Percentiles rank a stretch among this genome's conserved stretches.
phyloP scores from a whole-genome alignment of 768 basidiomycete genomes.

The Ramaria rubella region DNA sequence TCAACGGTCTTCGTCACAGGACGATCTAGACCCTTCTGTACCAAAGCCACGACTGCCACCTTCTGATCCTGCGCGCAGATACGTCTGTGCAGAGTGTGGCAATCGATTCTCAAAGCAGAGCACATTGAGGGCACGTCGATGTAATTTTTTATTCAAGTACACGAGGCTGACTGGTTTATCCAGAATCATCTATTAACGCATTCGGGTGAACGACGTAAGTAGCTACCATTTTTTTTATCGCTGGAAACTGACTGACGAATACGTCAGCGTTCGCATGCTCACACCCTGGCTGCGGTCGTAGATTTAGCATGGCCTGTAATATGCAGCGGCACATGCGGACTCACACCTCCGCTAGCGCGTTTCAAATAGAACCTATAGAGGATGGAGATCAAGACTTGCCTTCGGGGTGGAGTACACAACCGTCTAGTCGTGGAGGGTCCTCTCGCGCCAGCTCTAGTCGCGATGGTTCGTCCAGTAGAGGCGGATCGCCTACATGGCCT shows the following conservation, averaged over 20 bases:
- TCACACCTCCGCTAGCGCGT: conserved; percentile 30
- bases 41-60: conserved; percentile 9
- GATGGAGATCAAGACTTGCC: background rate
- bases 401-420: background rate
- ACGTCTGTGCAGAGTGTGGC: conserved; percentile 10
- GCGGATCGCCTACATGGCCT: background rate
- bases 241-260: background rate
- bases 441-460: conserved; percentile 4
- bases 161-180: background rate
- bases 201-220: conserved; percentile 9
- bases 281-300: conserved; percentile 69
- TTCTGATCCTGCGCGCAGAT: conserved; percentile 7
- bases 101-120: conserved; percentile 12
- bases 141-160: background rate
- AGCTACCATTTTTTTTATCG: background rate
- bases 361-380: conserved; percentile 1
- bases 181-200: conserved; percentile 9
- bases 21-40: conserved; percentile 8
- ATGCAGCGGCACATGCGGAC: conserved; percentile 63
- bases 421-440: conserved; percentile 7
- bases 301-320: conserved; percentile 82
- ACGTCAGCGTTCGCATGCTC: conserved; percentile 56
- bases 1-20: conserved; percentile 4
- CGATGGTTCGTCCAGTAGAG: conserved; percentile 2
- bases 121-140: conserved; percentile 1